Percentiles rank a stretch among this genome's conserved stretches.
These are phyloP conservation scores for Bjerkandera adusta DNA, from an alignment of 1,284 basidiomycete genomes.

Conservation along the genomic window DNA sequence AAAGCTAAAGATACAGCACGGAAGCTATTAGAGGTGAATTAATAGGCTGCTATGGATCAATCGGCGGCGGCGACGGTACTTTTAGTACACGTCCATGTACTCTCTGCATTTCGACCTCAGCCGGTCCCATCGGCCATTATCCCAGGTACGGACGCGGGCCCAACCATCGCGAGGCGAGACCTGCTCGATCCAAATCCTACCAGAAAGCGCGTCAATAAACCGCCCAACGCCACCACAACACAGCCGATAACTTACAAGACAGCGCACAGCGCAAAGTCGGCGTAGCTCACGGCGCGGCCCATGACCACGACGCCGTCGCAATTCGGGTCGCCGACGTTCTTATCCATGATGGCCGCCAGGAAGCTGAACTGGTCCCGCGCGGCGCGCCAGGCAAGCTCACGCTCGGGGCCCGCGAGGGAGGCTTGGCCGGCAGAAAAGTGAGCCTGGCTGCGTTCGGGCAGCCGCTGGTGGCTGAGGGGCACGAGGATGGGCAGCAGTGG, in stretches of 20 bases:
- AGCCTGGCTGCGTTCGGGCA: conserved; percentile 52
- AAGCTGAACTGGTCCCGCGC: conserved; percentile 67
- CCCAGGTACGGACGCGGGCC: conserved; percentile 59
- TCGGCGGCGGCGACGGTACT: background rate
- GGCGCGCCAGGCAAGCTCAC: conserved; percentile 60
- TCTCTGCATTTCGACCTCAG: conserved; percentile 57
- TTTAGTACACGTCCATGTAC: conserved; percentile 57
- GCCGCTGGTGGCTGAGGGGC: conserved; percentile 59
- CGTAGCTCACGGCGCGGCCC: conserved; percentile 64
- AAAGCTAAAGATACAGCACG: no score
- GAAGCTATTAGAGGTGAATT: no score
- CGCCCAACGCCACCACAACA: background rate
- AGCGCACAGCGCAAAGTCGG: conserved; percentile 69
- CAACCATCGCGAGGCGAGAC: conserved; percentile 68
- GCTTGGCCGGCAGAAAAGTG: conserved; percentile 39
- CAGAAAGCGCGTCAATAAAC: conserved; percentile 3
- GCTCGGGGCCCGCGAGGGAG: conserved; percentile 34
- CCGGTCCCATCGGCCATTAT: conserved; percentile 57
- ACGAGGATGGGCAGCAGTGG: conserved; percentile 70
- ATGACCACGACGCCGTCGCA: conserved; percentile 63
- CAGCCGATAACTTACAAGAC: conserved; percentile 35
- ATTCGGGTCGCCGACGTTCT: conserved; percentile 47
- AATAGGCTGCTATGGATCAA: no score
- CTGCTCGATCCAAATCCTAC: conserved; percentile 60
- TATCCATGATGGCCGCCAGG: conserved; percentile 59